Percentiles rank a stretch among this genome's conserved stretches.
phyloP scores from a whole-genome alignment of 768 basidiomycete genomes.

The Pleurotus eryngii region DNA sequence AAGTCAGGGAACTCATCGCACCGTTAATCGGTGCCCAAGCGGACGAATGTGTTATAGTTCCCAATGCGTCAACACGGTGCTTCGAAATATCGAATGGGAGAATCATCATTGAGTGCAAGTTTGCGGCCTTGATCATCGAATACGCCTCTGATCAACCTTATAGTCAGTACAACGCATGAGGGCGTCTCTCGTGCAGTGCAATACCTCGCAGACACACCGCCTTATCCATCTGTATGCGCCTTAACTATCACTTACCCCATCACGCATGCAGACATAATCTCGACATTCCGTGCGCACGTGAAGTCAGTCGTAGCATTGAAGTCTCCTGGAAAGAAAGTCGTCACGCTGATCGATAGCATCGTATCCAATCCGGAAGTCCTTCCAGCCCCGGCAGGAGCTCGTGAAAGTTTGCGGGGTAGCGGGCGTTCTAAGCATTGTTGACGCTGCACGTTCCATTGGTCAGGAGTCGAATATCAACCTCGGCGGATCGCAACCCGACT shows the following conservation, averaged over 20 bases:
- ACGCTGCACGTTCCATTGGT: slow-evolving; percentile 81
- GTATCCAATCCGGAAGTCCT: slow-evolving; percentile 58
- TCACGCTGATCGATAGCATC: slow-evolving; percentile 74
- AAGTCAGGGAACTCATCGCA: slow-evolving; percentile 43
- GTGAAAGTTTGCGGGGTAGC: slow-evolving; percentile 61
- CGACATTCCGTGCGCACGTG: slow-evolving; percentile 17
- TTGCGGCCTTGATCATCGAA: neutral
- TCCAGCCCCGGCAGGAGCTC: slow-evolving; percentile 74
- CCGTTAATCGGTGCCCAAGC: slow-evolving; percentile 40
- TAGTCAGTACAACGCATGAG: slow-evolving; percentile 39
- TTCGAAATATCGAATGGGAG: slow-evolving; percentile 60
- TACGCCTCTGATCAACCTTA: neutral
- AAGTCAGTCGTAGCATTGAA: neutral
- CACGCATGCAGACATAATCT: slow-evolving; percentile 43
- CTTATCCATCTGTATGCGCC: slow-evolving; percentile 41
- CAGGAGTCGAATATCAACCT: slow-evolving; percentile 68
- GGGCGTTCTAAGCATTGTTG: slow-evolving; percentile 64
- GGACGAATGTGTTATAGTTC: slow-evolving; percentile 49
- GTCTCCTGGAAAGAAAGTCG: slow-evolving; percentile 35
- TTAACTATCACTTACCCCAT: slow-evolving; percentile 48
- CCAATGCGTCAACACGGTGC: slow-evolving; percentile 57
- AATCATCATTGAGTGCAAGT: slow-evolving; percentile 51
- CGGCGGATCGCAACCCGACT: slow-evolving; percentile 58
- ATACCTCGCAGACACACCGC: slow-evolving; percentile 48
- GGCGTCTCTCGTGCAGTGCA: slow-evolving; percentile 46